Conservation (phyloP, 179 eudicot genomes). For the Gypsophila paniculata region DNA sequence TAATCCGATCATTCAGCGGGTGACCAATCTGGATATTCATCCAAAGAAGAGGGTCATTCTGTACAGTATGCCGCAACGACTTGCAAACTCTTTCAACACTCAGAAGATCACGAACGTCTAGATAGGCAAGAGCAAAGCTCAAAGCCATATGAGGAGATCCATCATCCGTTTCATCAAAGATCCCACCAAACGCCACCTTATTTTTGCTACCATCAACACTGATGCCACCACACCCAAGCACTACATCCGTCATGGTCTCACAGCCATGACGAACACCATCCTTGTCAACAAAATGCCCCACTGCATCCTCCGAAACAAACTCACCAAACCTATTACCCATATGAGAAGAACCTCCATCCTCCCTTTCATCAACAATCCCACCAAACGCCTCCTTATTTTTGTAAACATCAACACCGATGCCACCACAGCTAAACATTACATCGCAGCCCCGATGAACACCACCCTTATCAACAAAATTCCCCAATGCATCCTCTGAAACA, state of each 20-base stretch:
- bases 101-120: conserved; percentile 65
- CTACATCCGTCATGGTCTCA: conserved; percentile 19
- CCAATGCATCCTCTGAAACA: too few relatives aligned
- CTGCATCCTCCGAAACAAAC: background rate
- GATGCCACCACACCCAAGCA: conserved; percentile 15
- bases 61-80: conserved; percentile 47
- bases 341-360: too few relatives aligned
- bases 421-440: too few relatives aligned
- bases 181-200: conserved; percentile 5
- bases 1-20: conserved; percentile 53
- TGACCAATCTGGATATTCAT: conserved; percentile 56
- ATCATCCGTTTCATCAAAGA: conserved; percentile 35
- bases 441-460: too few relatives aligned
- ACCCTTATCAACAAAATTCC: too few relatives aligned
- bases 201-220: background rate
- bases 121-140: conserved; percentile 52
- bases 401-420: too few relatives aligned
- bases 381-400: too few relatives aligned
- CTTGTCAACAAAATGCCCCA: conserved; percentile 12
- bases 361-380: too few relatives aligned
- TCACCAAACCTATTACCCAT: conserved; percentile 10
- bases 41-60: conserved; percentile 68
- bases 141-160: conserved; percentile 55
- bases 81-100: conserved; percentile 70
- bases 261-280: conserved; percentile 15